These are phyloP conservation scores for Globisporangium splendens DNA, from an alignment of 352 stramenopile species.

Conservation along the genomic window DNA sequence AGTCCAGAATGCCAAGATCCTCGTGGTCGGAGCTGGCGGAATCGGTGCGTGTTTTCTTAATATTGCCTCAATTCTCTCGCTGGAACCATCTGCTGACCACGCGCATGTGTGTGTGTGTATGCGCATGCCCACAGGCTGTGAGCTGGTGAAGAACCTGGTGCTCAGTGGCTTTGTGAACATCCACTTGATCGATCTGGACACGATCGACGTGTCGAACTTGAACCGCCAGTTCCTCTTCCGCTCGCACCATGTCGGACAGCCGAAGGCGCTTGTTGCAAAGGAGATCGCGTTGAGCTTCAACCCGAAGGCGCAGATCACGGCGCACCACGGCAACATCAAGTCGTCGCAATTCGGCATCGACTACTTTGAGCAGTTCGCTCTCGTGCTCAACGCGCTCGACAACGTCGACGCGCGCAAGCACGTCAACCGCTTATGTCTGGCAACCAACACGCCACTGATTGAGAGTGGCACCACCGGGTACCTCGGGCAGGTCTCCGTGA, in stretches of 20 bases:
- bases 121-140: slow-evolving; percentile 72
- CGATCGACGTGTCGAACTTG: slow-evolving; percentile 99
- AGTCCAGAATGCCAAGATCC: slow-evolving; percentile 85
- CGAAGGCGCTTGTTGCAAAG: slow-evolving; percentile 91
- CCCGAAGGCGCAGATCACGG: slow-evolving; percentile 80
- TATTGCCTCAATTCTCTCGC: background rate
- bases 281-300: slow-evolving; percentile 89
- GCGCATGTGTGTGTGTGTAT: background rate
- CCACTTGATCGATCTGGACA: slow-evolving; percentile 98
- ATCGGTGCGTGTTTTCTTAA: slow-evolving; percentile 77
- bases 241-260: slow-evolving; percentile 95
- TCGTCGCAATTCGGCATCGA: slow-evolving; percentile 86
- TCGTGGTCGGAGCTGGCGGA: slow-evolving; percentile 97
- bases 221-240: slow-evolving; percentile 99
- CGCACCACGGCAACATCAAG: slow-evolving; percentile 98
- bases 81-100: background rate
- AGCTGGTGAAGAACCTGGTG: slow-evolving; percentile 99
- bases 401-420: slow-evolving; percentile 98
- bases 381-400: slow-evolving; percentile 99
- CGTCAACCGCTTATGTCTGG: slow-evolving; percentile 98
- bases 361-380: slow-evolving; percentile 95
- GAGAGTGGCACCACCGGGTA: slow-evolving; percentile 99
- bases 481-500: slow-evolving; percentile 96
- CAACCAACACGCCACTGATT: slow-evolving; percentile 84
- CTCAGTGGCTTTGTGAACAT: slow-evolving; percentile 93